phyloP scores from a whole-genome alignment of 2,329 filamentous ascomycete genomes.

The Penicillium sp. region DNA sequence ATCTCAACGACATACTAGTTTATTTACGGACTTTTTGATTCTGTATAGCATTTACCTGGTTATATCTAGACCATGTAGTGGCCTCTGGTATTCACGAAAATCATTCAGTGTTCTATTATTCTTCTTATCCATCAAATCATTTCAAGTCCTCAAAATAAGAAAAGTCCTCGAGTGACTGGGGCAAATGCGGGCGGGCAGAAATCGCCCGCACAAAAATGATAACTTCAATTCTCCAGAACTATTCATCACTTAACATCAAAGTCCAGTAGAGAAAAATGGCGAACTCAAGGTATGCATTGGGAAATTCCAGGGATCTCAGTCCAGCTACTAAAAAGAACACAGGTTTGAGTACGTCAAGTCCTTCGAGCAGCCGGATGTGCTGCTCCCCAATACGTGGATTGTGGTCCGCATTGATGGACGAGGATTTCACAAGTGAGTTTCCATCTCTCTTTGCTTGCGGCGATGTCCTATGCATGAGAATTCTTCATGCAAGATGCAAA shows the following conservation, averaged over 20 bases:
- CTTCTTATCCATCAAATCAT: not conserved
- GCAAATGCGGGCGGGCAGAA: conserved; percentile 12
- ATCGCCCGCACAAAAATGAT: conserved; percentile 18
- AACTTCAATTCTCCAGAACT: conserved; percentile 6
- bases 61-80: not conserved
- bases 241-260: conserved; percentile 3
- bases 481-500: not conserved
- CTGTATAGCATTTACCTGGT: not conserved
- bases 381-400: conserved; percentile 90
- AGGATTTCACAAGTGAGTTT: conserved; percentile 77
- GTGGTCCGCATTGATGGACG: conserved; percentile 88
- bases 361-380: conserved; percentile 72
- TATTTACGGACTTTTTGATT: not conserved
- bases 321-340: conserved; percentile 3
- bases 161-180: not conserved
- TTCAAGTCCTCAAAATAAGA: not conserved
- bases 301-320: not conserved
- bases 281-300: conserved; percentile 31
- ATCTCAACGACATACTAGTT: conserved; percentile 5
- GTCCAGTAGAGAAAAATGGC: conserved; percentile 21
- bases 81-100: not conserved
- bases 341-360: conserved; percentile 89
- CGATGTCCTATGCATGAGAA: not conserved
- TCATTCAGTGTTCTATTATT: not conserved
- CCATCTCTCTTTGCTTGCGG: not conserved